Evolutionary conservation across 768 basidiomycete species (phyloP).

Genomic region (Gloeopeniophorella convolvens): DNA sequence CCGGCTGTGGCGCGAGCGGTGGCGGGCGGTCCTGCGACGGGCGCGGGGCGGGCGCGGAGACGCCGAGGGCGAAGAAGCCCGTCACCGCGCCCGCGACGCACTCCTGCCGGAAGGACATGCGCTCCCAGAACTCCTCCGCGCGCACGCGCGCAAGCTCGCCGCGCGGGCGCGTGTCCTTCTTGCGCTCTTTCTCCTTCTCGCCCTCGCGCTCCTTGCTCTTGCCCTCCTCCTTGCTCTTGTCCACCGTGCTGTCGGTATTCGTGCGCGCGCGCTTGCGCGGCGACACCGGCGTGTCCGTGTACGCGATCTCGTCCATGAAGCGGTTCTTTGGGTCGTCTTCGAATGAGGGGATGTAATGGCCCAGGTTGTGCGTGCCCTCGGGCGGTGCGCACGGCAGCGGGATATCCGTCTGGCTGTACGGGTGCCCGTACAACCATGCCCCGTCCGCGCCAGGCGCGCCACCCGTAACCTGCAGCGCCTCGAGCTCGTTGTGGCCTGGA

Average conservation of each 20-base stretch:
- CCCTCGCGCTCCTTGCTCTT: slow-evolving; percentile 26
- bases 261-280: slow-evolving; percentile 50
- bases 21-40: slow-evolving; percentile 12
- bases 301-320: slow-evolving; percentile 87
- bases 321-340: slow-evolving; percentile 97
- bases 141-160: slow-evolving; percentile 56
- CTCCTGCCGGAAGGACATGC: slow-evolving; percentile 95
- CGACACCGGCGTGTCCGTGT: slow-evolving; percentile 50
- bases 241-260: slow-evolving; percentile 8
- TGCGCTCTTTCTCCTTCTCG: slow-evolving; percentile 18
- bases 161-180: slow-evolving; percentile 18
- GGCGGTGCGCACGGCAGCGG: slow-evolving; percentile 43
- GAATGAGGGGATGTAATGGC: slow-evolving; percentile 78
- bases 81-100: slow-evolving; percentile 87
- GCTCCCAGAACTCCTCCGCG: slow-evolving; percentile 90
- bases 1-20: slow-evolving; percentile 45
- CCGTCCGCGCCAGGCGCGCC: slow-evolving; percentile 26
- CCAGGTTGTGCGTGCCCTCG: slow-evolving; percentile 42
- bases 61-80: slow-evolving; percentile 79
- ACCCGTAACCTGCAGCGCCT: slow-evolving; percentile 56
- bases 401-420: slow-evolving; percentile 45
- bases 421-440: slow-evolving; percentile 75
- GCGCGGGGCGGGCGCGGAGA: slow-evolving; percentile 29
- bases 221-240: slow-evolving; percentile 10
- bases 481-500: slow-evolving; percentile 61